A percentile compares a stretch with the other conserved stretches of the same genome.
phyloP scores from a whole-genome alignment of 2,329 filamentous ascomycete genomes.

The Diaporthe aspalathi region DNA sequence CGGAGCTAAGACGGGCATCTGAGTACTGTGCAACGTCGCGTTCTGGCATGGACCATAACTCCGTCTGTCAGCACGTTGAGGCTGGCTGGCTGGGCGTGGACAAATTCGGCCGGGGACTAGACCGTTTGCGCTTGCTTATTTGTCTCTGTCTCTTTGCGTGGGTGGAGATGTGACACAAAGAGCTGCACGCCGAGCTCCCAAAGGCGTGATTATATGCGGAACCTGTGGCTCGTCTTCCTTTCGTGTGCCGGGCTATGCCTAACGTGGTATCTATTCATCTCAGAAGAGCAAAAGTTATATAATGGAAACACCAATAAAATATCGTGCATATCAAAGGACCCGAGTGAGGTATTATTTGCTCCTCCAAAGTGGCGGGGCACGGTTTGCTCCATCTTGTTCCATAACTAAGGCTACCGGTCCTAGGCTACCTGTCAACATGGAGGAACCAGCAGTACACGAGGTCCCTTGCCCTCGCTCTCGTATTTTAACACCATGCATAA shows the following conservation, averaged over 20 bases:
- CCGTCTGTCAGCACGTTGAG: neutral
- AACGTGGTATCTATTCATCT: neutral
- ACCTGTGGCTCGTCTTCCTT: neutral
- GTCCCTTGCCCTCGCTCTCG: neutral
- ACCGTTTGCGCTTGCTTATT: neutral
- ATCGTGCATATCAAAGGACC: conserved; percentile 1
- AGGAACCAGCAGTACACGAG: neutral
- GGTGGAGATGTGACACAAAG: neutral
- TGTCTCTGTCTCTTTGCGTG: neutral
- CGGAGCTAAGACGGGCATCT: conserved; percentile 5
- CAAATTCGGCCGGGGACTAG: conserved; percentile 3
- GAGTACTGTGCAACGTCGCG: neutral
- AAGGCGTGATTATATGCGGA: neutral
- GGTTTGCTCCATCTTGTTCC: neutral
- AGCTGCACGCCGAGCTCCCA: neutral
- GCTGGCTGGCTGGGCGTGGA: conserved; percentile 3
- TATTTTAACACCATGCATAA: neutral
- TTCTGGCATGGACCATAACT: neutral
- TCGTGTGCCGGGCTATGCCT: neutral
- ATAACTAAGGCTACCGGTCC: neutral
- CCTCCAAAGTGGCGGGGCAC: neutral
- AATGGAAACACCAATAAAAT: neutral
- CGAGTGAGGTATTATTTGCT: neutral
- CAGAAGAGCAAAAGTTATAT: neutral
- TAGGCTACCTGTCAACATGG: neutral